Base-by-base conservation (phyloP, 306 rosid species). In the Castanopsis chinensis region DNA sequence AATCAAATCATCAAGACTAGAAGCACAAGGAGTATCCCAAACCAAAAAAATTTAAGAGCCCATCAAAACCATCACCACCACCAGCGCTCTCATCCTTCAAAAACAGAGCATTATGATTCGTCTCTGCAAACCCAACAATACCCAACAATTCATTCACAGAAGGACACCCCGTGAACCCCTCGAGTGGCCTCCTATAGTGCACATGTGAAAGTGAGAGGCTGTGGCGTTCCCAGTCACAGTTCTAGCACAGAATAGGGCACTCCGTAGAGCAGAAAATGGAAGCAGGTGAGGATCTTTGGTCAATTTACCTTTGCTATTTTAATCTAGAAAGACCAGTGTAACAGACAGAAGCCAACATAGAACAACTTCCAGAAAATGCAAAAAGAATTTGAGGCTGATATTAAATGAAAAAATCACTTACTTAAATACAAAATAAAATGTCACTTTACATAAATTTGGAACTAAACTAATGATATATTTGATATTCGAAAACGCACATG, bases 141-240 rank as follows among this genome's bases (percentile, higher is more conserved):
- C 84, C 52, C 19, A 87, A 73, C 28, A 93, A 57, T 60, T 91
- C 98, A 27, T 71, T 51, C 19, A 86, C 90, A 1, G 90, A 86
- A 77, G 98, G 97, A 58, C 88, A 89, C 10, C 95, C 95, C 11
- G 76, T 84, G 45, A 93, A 93, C 1, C 92, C 93, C 55, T 93
- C 98, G 13, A 93, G 87, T 10, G 98, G 97, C 65, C 95, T 82
- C 45, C 98, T 59, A 4, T 89, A 83, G 28, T 93, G 98, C 4
- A 82, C 80, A n/a, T 68, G 13, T 27, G 90, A 83, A 4, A 81
- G 73, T 0, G 91, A 76, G 37, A 69, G 69, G 18, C 78, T 83
- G 76, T 92, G 97, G 9, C 65, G 84, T 67, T 91, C 97, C 98
- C 98, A 93, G 81, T 93, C 98, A 73, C 98, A 93, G 63, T 90